Evolutionary conservation across 441 rosid genomes (phyloP).

Genomic region (Pelargonium myrrhifolium): DNA sequence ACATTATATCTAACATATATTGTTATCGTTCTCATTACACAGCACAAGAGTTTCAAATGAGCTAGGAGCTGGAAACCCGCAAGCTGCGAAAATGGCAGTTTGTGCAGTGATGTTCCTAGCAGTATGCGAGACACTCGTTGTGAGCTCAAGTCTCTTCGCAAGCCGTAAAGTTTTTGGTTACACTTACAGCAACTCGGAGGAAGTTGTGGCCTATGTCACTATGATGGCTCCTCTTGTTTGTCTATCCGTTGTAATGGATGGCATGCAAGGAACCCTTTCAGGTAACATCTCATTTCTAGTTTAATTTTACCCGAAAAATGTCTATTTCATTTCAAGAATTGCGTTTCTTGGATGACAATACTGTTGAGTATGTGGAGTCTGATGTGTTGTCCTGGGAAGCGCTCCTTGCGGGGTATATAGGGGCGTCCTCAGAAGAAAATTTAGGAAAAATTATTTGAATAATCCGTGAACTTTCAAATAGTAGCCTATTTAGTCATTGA

Average conservation of each 20-base stretch:
- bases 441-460: too few species aligned
- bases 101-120: conserved; percentile 29
- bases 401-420: too few species aligned
- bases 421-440: too few species aligned
- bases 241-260: conserved; percentile 43
- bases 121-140: conserved; percentile 24
- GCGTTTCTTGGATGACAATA: too few species aligned
- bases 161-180: conserved; percentile 42
- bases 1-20: too few species aligned
- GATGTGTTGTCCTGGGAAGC: too few species aligned
- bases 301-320: not conserved
- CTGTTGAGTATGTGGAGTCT: too few species aligned
- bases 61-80: conserved; percentile 60
- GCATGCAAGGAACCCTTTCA: conserved; percentile 56
- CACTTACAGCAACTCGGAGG: conserved; percentile 53
- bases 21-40: not conserved
- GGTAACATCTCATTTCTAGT: conserved; percentile 24
- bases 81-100: conserved; percentile 39
- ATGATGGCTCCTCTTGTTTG: conserved; percentile 56
- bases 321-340: not conserved
- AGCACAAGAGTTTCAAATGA: conserved; percentile 85
- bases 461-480: too few species aligned
- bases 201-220: conserved; percentile 53
- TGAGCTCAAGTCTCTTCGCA: conserved; percentile 35
- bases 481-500: too few species aligned